A percentile compares a stretch with the other conserved stretches of the same genome.
Evolutionary conservation across 176 grass and related monocot genomes (phyloP).

Genomic region (Lolium rigidum): DNA sequence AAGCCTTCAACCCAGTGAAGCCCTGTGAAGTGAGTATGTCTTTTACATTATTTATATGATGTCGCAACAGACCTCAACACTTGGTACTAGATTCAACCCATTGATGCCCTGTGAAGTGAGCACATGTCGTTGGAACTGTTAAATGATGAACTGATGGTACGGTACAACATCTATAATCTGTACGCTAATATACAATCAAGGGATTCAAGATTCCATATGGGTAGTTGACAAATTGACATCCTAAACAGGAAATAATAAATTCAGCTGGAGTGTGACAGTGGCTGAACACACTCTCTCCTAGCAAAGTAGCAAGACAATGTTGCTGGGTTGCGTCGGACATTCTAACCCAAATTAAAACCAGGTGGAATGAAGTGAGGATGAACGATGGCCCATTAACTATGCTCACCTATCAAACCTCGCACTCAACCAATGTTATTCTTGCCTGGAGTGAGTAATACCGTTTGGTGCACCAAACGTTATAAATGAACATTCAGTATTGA

Average conservation of each 20-base stretch:
- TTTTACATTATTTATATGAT: neutral
- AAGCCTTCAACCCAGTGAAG: too few relatives aligned
- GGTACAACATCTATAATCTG: neutral
- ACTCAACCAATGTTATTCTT: neutral
- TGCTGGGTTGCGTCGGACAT: conserved; percentile 20
- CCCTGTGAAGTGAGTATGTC: neutral
- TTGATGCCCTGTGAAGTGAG: neutral
- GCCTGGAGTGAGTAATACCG: neutral
- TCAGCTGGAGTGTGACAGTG: neutral
- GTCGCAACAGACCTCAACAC: neutral
- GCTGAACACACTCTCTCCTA: neutral
- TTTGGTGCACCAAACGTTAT: conserved; percentile 8
- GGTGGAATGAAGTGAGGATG: neutral
- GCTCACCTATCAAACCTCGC: conserved; percentile 9
- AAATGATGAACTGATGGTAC: too few relatives aligned
- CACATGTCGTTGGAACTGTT: neutral
- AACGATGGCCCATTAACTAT: neutral
- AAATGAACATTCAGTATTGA: conserved; percentile 21
- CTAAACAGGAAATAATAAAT: neutral
- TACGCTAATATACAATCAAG: neutral
- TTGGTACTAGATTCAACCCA: neutral
- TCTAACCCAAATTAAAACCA: neutral
- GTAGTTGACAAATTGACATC: neutral
- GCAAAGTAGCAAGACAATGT: neutral
- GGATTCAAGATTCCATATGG: neutral